Percentiles rank a stretch among this genome's conserved stretches.
phyloP scores from a whole-genome alignment of 2,329 filamentous ascomycete genomes.

The Sclerotinia borealis region DNA sequence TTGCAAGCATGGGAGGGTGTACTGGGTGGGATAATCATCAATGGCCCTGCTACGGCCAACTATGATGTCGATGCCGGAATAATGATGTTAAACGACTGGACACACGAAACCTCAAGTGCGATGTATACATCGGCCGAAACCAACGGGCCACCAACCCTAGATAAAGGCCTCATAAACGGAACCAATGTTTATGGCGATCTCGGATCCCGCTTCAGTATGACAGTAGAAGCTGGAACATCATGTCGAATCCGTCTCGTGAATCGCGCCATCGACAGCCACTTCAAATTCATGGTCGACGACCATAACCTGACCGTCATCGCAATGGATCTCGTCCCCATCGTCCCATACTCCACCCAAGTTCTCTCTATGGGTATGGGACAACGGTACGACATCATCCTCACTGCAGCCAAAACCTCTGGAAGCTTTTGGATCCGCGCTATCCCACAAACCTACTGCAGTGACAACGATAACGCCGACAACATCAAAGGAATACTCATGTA shows the following conservation, averaged over 20 bases:
- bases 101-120: conserved; percentile 23
- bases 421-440: conserved; percentile 55
- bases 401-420: conserved; percentile 39
- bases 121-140: conserved; percentile 18
- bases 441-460: conserved; percentile 47
- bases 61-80: conserved; percentile 58
- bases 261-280: conserved; percentile 35
- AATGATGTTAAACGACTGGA: conserved; percentile 34
- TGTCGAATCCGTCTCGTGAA: conserved; percentile 43
- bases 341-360: conserved; percentile 7
- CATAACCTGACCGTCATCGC: conserved; percentile 54
- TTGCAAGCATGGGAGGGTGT: conserved; percentile 48
- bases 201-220: conserved; percentile 24
- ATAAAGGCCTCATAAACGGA: conserved; percentile 28
- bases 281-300: conserved; percentile 43
- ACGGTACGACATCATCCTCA: conserved; percentile 38
- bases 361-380: conserved; percentile 50
- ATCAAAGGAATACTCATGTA: conserved; percentile 43
- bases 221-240: conserved; percentile 35
- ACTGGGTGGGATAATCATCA: conserved; percentile 54
- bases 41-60: conserved; percentile 50
- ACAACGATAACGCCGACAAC: conserved; percentile 47
- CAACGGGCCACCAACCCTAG: conserved; percentile 27
- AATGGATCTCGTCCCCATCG: conserved; percentile 47
- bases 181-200: conserved; percentile 1